Evolutionary conservation across 805 yeast genomes (phyloP).

Genomic region (Yarrowia hollandica): DNA sequence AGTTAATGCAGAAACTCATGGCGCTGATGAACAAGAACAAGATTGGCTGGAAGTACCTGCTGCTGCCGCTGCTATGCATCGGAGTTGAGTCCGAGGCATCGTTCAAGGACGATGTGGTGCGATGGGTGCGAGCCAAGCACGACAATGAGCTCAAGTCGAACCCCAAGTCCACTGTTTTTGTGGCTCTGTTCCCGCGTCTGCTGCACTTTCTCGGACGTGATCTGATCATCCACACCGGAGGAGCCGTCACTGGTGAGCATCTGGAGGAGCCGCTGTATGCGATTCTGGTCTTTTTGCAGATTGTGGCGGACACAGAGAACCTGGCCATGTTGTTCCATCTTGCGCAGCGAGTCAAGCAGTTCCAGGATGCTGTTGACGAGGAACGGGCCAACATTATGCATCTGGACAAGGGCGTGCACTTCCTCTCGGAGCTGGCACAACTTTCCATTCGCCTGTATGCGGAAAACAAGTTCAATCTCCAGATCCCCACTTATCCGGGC

Average conservation of each 20-base stretch:
- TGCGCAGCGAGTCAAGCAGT: conserved; percentile 77
- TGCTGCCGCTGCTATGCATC: conserved; percentile 61
- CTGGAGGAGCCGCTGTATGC: conserved; percentile 54
- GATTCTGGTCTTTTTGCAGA: conserved; percentile 57
- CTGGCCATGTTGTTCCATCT: conserved; percentile 71
- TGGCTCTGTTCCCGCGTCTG: conserved; percentile 64
- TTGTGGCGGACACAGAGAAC: conserved; percentile 64
- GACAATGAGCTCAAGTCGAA: conserved; percentile 38
- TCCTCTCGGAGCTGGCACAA: conserved; percentile 73
- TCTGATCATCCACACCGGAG: conserved; percentile 44
- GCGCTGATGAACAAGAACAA: conserved; percentile 14
- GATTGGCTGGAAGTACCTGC: conserved; percentile 65
- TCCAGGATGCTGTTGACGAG: conserved; percentile 52
- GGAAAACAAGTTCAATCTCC: conserved; percentile 62
- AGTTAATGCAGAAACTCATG: conserved; percentile 21
- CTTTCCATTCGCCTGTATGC: conserved; percentile 59
- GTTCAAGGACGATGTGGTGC: conserved; percentile 53
- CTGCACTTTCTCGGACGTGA: conserved; percentile 74
- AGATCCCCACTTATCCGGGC: conserved; percentile 75
- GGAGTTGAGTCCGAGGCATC: conserved; percentile 70
- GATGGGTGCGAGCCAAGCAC: conserved; percentile 71
- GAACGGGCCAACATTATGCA: conserved; percentile 40
- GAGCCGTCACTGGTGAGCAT: conserved; percentile 32
- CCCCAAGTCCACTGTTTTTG: conserved; percentile 53
- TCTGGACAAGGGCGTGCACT: conserved; percentile 46